Conservation (phyloP, 1,284 basidiomycete genomes). For the Leccinum ponderosum region DNA sequence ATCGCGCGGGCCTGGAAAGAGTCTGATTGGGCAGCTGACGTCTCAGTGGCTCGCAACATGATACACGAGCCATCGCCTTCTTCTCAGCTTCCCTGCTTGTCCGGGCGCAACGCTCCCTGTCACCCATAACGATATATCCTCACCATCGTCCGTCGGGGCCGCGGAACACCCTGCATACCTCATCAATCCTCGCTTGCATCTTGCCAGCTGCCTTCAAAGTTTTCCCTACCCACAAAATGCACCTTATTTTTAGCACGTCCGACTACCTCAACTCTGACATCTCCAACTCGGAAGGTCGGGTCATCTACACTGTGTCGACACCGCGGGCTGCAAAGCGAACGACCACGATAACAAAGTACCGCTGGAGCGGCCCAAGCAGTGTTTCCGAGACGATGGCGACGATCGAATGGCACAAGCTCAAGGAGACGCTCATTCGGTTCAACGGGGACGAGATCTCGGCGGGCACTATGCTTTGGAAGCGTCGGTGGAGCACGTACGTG, state of each 20-base stretch:
- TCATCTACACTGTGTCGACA: constrained; percentile 28
- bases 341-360: constrained; percentile 29
- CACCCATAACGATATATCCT: neutral
- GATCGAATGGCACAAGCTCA: constrained; percentile 30
- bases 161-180: neutral
- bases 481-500: constrained; percentile 26
- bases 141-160: neutral
- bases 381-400: constrained; percentile 28
- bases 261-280: constrained; percentile 24
- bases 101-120: neutral
- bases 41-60: neutral
- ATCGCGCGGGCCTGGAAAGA: neutral
- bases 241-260: constrained; percentile 25
- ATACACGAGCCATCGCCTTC: neutral
- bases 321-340: constrained; percentile 19
- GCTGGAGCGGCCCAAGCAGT: constrained; percentile 23
- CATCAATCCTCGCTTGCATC: neutral
- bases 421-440: constrained; percentile 24
- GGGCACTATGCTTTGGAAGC: constrained; percentile 24
- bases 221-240: constrained; percentile 11
- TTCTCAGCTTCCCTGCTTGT: neutral
- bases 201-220: neutral
- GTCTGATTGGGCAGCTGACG: neutral
- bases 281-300: constrained; percentile 18
- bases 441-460: constrained; percentile 23